These are phyloP conservation scores for Vanilla planifolia DNA, from an alignment of 106 monocot genomes.

Conservation along the genomic window DNA sequence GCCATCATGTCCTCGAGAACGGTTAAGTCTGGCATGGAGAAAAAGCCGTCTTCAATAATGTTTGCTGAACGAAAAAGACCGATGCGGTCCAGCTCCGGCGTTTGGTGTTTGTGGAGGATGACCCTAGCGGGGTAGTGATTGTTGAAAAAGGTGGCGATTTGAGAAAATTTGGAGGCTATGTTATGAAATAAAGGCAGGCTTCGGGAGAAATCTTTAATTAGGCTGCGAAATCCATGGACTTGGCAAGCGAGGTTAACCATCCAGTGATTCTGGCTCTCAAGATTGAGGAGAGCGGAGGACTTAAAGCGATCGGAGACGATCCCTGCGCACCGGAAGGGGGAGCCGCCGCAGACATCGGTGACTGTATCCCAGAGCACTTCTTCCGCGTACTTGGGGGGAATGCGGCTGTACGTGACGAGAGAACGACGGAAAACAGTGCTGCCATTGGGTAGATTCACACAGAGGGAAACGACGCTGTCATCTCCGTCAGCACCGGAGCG, in stretches of 20 bases:
- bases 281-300: slow-evolving; percentile 40
- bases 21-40: slow-evolving; percentile 11
- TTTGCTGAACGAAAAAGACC: slow-evolving; percentile 18
- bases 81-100: slow-evolving; percentile 32
- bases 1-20: slow-evolving; percentile 51
- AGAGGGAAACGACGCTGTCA: slow-evolving; percentile 38
- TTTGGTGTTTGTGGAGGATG: slow-evolving; percentile 40
- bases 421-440: slow-evolving; percentile 66
- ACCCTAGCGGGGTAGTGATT: slow-evolving; percentile 27
- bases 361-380: slow-evolving; percentile 46
- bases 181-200: slow-evolving; percentile 31
- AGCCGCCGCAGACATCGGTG: slow-evolving; percentile 8
- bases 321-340: slow-evolving; percentile 24
- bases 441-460: slow-evolving; percentile 89
- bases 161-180: slow-evolving; percentile 28
- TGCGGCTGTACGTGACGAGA: slow-evolving; percentile 21
- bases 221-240: slow-evolving; percentile 42
- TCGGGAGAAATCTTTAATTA: slow-evolving; percentile 45
- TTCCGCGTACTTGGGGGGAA: slow-evolving; percentile 54
- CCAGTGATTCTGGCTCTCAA: slow-evolving; percentile 58
- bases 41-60: not conserved
- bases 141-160: slow-evolving; percentile 54
- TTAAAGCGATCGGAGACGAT: slow-evolving; percentile 41
- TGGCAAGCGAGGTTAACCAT: slow-evolving; percentile 73
- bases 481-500: not conserved